These are phyloP conservation scores for Cladosporium cucumerinum DNA, from an alignment of 2,329 filamentous ascomycete species.

Conservation along the genomic window DNA sequence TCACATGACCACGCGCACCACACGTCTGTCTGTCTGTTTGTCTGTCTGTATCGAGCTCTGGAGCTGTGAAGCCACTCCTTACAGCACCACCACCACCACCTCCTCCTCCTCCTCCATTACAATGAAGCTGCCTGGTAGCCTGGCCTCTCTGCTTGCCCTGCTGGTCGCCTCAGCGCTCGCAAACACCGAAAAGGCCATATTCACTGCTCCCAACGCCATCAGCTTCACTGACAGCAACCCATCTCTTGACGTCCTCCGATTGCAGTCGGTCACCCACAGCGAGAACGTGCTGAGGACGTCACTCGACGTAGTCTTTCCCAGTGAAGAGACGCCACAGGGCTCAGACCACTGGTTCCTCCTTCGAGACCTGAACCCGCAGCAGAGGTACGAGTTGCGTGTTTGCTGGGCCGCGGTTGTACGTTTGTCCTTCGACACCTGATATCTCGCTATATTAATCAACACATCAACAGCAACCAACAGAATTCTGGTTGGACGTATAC, in stretches of 20 bases:
- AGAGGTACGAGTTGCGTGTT: conserved; percentile 84
- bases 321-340: conserved; percentile 51
- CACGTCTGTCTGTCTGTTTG: background rate
- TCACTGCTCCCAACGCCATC: conserved; percentile 64
- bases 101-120: conserved; percentile 14
- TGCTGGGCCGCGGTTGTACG: conserved; percentile 92
- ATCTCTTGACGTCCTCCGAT: conserved; percentile 58
- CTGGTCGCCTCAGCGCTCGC: conserved; percentile 43
- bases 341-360: conserved; percentile 76
- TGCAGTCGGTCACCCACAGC: conserved; percentile 62
- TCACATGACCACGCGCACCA: background rate
- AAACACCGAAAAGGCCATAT: conserved; percentile 91
- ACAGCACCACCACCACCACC: background rate
- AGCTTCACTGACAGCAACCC: conserved; percentile 55
- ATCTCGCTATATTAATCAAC: background rate
- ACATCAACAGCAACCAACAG: conserved; percentile 73
- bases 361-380: conserved; percentile 63
- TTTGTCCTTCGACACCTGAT: conserved; percentile 21
- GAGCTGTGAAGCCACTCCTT: background rate
- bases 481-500: conserved; percentile 67
- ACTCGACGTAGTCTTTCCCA: conserved; percentile 67
- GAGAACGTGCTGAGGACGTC: conserved; percentile 56
- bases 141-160: conserved; percentile 26
- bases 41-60: background rate
- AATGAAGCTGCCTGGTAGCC: conserved; percentile 26